Evolutionary conservation across 331 rosid species (phyloP), one percentile per base, ranked within the genome.

Genomic region (Pyracantha coccinea): DNA sequence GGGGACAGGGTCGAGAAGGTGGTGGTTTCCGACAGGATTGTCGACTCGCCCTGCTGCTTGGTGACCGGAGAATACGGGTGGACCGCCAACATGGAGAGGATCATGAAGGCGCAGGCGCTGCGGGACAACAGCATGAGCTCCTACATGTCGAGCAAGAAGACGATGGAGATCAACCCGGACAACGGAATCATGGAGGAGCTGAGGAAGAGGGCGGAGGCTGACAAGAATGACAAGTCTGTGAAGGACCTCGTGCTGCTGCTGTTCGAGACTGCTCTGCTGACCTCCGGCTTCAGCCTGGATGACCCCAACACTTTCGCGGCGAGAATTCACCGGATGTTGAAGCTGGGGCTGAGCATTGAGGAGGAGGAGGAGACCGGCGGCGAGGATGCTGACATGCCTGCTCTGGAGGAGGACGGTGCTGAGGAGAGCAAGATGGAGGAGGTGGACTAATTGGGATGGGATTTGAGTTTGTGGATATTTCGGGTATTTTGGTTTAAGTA

Each of bases 371-470:
- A 85, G 23, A 38, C 55, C 41, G 84, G 23, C 7, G 85, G 58
- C 0, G 93, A 89, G 0, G 93, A 89, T 75, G 81, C 73, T 4
- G 89, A 89, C 15, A 85, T 89, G 89, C 91, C 91, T 12, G 75
- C 89, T 3, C 33, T 89, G 84, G 91, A 89, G 80, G 93, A 89
- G 31, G 88, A 83, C 11, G 85, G 28, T 2, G 74, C 78, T 1
- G 93, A 86, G 84, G 93, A 86, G 81, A 89, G 93, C 85, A 89
- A 86, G 74, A 89, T 89, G 93, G 93, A 89, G 76, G 93, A 89
- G 69, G 93, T 89, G 4, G 93, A 88, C 41, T 88, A 55, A 25
- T 23, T 25, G 24, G 24, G 10, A 41, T 41, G 47, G 0, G 1
- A 10, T 17, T 1, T 19, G 33, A 6, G 23, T 14, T 25, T 31